A percentile compares a stretch with the other conserved stretches of the same genome.
Evolutionary conservation across 169 alveolate species (phyloP).

Genomic region (Plasmodium inui): DNA sequence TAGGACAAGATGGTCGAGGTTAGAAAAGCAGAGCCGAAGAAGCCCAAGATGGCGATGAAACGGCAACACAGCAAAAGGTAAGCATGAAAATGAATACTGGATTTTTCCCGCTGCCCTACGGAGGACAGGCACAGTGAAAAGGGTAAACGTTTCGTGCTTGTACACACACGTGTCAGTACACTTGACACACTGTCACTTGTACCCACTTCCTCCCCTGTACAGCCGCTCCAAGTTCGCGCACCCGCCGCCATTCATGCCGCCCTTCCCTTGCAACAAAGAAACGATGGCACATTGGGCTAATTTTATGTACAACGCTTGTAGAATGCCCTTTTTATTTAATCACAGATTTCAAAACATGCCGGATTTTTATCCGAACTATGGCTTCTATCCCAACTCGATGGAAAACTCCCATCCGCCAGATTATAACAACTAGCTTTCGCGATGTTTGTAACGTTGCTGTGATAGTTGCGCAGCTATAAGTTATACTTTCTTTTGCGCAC

Average conservation of each 20-base stretch:
- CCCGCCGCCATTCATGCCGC: slow-evolving; percentile 53
- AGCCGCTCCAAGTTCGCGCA: slow-evolving; percentile 40
- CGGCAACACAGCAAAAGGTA: slow-evolving; percentile 50
- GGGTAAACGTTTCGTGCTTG: not conserved
- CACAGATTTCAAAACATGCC: slow-evolving; percentile 67
- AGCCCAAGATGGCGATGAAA: slow-evolving; percentile 65
- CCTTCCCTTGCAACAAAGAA: slow-evolving; percentile 58
- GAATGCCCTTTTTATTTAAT: slow-evolving; percentile 62
- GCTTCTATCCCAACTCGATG: slow-evolving; percentile 51
- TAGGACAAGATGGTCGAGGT: slow-evolving; percentile 69
- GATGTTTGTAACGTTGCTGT: not conserved
- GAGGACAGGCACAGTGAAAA: not conserved
- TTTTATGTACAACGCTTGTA: slow-evolving; percentile 62
- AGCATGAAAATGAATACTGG: not conserved
- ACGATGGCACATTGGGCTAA: slow-evolving; percentile 72
- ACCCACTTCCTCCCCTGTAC: not conserved
- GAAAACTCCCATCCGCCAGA: slow-evolving; percentile 49
- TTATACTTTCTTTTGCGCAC: not conserved
- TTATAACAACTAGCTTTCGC: slow-evolving; percentile 30
- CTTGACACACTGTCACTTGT: not conserved
- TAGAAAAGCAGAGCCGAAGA: slow-evolving; percentile 63
- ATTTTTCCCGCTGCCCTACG: not conserved
- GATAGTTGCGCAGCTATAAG: not conserved
- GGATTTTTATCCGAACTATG: slow-evolving; percentile 55
- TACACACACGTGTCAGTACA: not conserved